These are phyloP conservation scores for Hypoxylon cercidicola DNA, from an alignment of 495 filamentous ascomycete genomes.

Conservation along the genomic window DNA sequence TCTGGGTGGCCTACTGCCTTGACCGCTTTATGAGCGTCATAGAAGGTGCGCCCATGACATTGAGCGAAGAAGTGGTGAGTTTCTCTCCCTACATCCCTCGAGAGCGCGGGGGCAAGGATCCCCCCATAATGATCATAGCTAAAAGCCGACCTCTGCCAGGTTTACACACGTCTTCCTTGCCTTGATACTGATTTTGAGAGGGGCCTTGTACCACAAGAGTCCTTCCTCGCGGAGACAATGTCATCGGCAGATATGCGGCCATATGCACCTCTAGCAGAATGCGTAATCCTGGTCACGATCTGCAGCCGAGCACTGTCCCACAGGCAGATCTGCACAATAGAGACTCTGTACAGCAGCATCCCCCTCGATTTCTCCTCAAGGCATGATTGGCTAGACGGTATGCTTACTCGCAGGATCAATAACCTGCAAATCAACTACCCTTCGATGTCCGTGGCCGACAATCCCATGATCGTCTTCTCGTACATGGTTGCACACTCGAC, in stretches of 20 bases:
- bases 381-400: constrained; percentile 61
- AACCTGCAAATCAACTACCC: constrained; percentile 48
- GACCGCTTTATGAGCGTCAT: constrained; percentile 63
- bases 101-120: constrained; percentile 21
- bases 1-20: constrained; percentile 67
- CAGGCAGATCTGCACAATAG: constrained; percentile 47
- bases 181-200: constrained; percentile 63
- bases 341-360: constrained; percentile 37
- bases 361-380: constrained; percentile 56
- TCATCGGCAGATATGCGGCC: constrained; percentile 45
- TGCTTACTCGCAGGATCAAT: constrained; percentile 52
- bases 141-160: constrained; percentile 32
- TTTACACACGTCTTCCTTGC: constrained; percentile 58
- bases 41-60: constrained; percentile 57
- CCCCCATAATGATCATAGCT: not conserved
- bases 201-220: constrained; percentile 55
- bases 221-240: constrained; percentile 58
- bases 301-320: constrained; percentile 60
- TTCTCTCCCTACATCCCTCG: not conserved
- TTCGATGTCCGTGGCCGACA: constrained; percentile 47
- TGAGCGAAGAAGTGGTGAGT: constrained; percentile 63
- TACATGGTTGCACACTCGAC: constrained; percentile 59
- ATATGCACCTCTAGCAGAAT: constrained; percentile 59
- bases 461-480: constrained; percentile 58
- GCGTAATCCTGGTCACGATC: constrained; percentile 59